A percentile compares a stretch with the other conserved stretches of the same genome.
Conservation (phyloP, 129 eudicot genomes). For the Logfia minima region DNA sequence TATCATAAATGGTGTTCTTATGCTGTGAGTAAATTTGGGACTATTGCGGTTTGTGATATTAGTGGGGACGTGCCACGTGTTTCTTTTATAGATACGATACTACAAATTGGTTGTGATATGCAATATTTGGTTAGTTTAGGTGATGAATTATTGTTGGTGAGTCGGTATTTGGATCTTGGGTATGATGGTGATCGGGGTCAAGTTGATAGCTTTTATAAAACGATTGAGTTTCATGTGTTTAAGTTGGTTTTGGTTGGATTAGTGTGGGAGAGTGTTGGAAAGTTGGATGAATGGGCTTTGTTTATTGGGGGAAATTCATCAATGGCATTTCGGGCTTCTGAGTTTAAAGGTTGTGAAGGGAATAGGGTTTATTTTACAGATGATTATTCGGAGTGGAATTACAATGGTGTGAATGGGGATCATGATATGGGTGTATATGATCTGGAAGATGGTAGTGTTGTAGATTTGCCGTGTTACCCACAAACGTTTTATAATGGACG, state of each 20-base stretch:
- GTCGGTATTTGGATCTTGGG: conserved; percentile 59
- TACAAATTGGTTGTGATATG: conserved; percentile 65
- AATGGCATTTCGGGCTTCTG: conserved; percentile 50
- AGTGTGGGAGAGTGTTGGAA: conserved; percentile 51
- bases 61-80: conserved; percentile 34
- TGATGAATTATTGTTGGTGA: conserved; percentile 58
- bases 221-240: conserved; percentile 57
- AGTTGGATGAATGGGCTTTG: conserved; percentile 52
- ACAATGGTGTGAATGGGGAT: conserved; percentile 56
- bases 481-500: conserved; percentile 43
- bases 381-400: conserved; percentile 71
- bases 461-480: conserved; percentile 61
- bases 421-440: conserved; percentile 78
- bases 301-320: conserved; percentile 82
- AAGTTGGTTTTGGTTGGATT: conserved; percentile 39
- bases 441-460: conserved; percentile 62
- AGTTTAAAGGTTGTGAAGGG: conserved; percentile 63
- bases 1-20: conserved; percentile 51
- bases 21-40: conserved; percentile 66
- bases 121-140: conserved; percentile 59
- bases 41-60: conserved; percentile 58
- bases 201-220: conserved; percentile 47
- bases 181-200: conserved; percentile 44
- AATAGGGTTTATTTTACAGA: conserved; percentile 68
- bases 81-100: conserved; percentile 32